Evolutionary conservation across 495 filamentous ascomycete genomes (phyloP), one percentile per base, ranked within the genome.

Genomic region (Tuber magnatum): DNA sequence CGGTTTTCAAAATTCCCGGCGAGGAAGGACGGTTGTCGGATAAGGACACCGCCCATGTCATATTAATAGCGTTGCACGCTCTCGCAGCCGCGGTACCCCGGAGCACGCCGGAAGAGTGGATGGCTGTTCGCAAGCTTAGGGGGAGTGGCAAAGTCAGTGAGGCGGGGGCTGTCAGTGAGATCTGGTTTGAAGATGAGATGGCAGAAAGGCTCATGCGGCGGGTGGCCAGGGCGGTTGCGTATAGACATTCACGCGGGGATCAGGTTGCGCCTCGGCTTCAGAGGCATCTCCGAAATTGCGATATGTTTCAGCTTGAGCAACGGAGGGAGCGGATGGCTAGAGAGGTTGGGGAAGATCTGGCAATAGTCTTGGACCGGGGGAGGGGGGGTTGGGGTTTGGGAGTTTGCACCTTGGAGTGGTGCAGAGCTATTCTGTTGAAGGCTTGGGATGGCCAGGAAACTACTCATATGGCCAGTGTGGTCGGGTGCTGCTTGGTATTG

Each of bases 121-220:
- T 84, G 65, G 84, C 84, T 9, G 85, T 89, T 39, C 81, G 86
- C 32, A 85, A 85, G 44, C 85, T 90, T 78, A 86, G 89, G 44
- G 85, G 86, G 61, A 83, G 84, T 40, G 89, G 89, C 9, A 84
- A 84, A 35, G 85, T 91, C 56, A 84, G 86, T 39, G 85, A 73
- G 41, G 43, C 73, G 8, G 74, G 73, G 28, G 69, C 61, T 56
- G 28, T 75, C 2, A 79, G 86, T 32, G 82, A 85, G 43, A 82
- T 91, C 76, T 84, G 84, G n/a, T 84, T 91, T 3, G 90, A 91
- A 74, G 85, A 91, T 78, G 89, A 91, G 68, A 83, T 88, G 51
- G 89, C 87, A 9, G 83, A 90, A 41, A 85, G 88, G 41, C 81
- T 92, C 46, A 84, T 88, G 44, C 85, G 83, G 72, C 86, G 88